These are phyloP conservation scores for Exserohilum rostratum DNA, from an alignment of 2,329 filamentous ascomycete genomes.

Conservation along the genomic window DNA sequence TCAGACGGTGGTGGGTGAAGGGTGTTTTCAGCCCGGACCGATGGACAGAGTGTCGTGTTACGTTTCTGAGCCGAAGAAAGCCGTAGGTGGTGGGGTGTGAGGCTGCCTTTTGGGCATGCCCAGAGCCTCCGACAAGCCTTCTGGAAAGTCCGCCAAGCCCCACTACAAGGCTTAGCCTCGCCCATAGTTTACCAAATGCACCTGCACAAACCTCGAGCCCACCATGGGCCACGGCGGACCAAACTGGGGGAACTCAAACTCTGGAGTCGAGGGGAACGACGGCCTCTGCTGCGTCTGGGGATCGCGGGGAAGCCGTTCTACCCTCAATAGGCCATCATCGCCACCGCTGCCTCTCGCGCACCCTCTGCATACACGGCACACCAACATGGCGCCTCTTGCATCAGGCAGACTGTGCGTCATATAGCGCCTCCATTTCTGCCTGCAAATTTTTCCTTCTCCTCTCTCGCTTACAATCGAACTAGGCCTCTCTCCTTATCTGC, in stretches of 20 bases:
- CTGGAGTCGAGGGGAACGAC: not conserved
- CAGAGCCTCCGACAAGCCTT: conserved; percentile 14
- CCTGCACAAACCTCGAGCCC: conserved; percentile 4
- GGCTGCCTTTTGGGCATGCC: conserved; percentile 18
- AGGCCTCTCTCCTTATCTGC: conserved; percentile 4
- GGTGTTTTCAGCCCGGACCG: not conserved
- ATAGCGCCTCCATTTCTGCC: not conserved
- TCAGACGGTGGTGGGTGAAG: conserved; percentile 9
- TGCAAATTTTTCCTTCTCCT: not conserved
- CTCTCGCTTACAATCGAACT: not conserved
- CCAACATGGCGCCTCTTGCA: too few relatives aligned
- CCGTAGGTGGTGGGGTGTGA: conserved; percentile 20
- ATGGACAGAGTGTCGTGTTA: conserved; percentile 5
- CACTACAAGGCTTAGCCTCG: conserved; percentile 13
- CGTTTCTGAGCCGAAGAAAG: conserved; percentile 25
- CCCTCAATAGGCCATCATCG: not conserved
- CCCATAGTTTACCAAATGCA: conserved; percentile 18
- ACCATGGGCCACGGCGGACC: too few relatives aligned
- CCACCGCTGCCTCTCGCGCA: too few relatives aligned
- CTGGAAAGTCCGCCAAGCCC: conserved; percentile 14
- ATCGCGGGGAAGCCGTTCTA: not conserved
- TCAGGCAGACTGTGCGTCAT: not conserved
- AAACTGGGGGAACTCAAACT: too few relatives aligned
- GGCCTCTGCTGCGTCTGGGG: not conserved
- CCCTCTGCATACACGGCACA: too few relatives aligned